Conservation (phyloP, 73 alveolate species). For the Stentor coeruleus region DNA sequence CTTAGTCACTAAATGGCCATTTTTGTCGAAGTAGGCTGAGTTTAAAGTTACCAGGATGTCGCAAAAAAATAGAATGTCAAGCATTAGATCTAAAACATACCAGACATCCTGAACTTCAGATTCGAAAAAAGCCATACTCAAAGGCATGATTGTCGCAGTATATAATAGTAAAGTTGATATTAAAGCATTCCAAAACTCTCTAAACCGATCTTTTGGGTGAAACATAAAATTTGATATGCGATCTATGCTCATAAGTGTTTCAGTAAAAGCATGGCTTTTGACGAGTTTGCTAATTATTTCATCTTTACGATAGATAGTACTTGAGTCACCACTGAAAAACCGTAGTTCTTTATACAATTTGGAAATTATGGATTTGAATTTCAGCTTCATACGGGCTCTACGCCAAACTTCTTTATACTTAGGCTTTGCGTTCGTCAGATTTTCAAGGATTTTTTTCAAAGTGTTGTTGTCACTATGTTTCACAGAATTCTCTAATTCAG, state of each 20-base stretch:
- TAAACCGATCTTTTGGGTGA: too few species aligned
- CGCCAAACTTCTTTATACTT: constrained; percentile 6
- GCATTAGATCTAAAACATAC: neutral
- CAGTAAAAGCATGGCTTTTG: neutral
- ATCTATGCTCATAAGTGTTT: neutral
- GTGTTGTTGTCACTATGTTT: too few species aligned
- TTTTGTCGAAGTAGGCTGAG: neutral
- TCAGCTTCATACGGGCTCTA: constrained; percentile 5
- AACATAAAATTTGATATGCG: too few species aligned
- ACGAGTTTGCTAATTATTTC: neutral
- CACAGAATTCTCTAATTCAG: too few species aligned
- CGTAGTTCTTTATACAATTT: neutral
- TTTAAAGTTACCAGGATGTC: neutral
- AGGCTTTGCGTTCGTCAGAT: too few species aligned
- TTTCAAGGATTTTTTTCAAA: too few species aligned
- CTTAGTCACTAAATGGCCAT: neutral
- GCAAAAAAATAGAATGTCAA: neutral
- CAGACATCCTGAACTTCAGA: neutral
- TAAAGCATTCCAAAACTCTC: neutral
- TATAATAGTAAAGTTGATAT: neutral
- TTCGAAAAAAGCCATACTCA: neutral
- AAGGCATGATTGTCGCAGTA: neutral
- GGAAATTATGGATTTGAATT: neutral
- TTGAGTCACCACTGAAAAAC: neutral
- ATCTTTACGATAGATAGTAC: neutral